Evolutionary conservation across 2,329 filamentous ascomycete species (phyloP).

Genomic region (Talaromyces sp.): DNA sequence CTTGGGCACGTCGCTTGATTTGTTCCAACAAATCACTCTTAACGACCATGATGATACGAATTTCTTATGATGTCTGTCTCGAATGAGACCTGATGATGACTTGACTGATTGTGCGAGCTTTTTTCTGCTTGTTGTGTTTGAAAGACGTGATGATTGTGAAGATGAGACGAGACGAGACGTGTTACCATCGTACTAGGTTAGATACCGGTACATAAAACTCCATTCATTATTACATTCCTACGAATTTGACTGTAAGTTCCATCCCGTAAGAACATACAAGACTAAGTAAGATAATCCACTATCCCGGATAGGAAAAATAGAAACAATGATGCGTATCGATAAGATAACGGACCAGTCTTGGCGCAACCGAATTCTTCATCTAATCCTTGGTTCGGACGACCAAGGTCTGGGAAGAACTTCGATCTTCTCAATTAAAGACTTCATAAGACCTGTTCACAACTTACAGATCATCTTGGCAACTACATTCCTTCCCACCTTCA

Average conservation of each 20-base stretch:
- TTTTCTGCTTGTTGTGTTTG: not conserved
- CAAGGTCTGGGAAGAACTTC: no score
- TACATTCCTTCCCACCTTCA: not conserved
- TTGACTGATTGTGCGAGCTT: slow-evolving; percentile 3
- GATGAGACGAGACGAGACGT: slow-evolving; percentile 6
- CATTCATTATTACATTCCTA: slow-evolving; percentile 8
- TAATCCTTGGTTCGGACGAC: not conserved
- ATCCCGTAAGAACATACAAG: no score
- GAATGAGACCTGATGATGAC: slow-evolving; percentile 11
- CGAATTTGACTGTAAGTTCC: no score
- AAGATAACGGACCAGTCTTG: slow-evolving; percentile 12
- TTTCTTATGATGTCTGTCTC: slow-evolving; percentile 18
- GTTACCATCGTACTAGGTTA: slow-evolving; percentile 3
- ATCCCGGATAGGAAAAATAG: slow-evolving; percentile 14
- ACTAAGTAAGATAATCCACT: not conserved
- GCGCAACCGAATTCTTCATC: slow-evolving; percentile 1
- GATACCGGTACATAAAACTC: slow-evolving; percentile 12
- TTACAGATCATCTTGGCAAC: not conserved
- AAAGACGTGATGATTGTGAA: slow-evolving; percentile 7
- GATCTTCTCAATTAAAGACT: not conserved
- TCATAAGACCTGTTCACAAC: not conserved
- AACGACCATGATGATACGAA: slow-evolving; percentile 26
- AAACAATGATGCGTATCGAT: slow-evolving; percentile 8
- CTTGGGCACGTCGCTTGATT: not conserved
- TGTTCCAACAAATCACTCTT: slow-evolving; percentile 15